Evolutionary conservation across 345 rosid species (phyloP), one percentile per base, ranked within the genome.

Genomic region (Heritiera fomes): DNA sequence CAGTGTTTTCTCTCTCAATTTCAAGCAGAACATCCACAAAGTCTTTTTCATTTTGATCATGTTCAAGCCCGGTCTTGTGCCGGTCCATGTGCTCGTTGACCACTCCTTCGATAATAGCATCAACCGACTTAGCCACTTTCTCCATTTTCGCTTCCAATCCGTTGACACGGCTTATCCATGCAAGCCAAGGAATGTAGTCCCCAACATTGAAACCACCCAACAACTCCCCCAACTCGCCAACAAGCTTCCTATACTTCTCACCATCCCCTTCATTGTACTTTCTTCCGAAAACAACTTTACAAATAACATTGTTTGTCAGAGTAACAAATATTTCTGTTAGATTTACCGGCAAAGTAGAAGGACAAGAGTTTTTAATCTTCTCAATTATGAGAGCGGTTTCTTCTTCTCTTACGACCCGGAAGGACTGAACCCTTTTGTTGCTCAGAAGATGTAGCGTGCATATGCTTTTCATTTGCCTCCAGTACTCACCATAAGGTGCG

Each of bases 401-500:
- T 53, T 91, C 89, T 81, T 86, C 83, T 73, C 87, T 84, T 7
- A 87, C 71, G 0, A 17, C 45, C 9, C 78, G 73, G 56, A 85
- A 88, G 1, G 89, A 78, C 0, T 82, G 82, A 5, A 93, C 92
- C 78, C 82, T 88, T 75, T 75, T 88, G 78, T 62, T 83, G 80
- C 86, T 91, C 7, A 91, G 80, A 40, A 93, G 85, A 58, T 86
- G 87, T 1, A 86, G 53, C 15, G 87, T 84, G 47, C 87, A 83
- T 3, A 88, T 60, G 73, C 89, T 85, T 80, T 83, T 91, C 73
- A 88, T 83, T 59, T 90, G 89, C 69, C 94, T 85, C 97, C 95
- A 91, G 38, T 91, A 91, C 75, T 91, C 93, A 15, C 93, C 91
- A 32, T 91, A 90, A 1, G 90, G 87, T 2, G 92, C 87, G 2